phyloP scores from a whole-genome alignment of 2,329 filamentous ascomycete species.

The Scedosporium dehoogii region DNA sequence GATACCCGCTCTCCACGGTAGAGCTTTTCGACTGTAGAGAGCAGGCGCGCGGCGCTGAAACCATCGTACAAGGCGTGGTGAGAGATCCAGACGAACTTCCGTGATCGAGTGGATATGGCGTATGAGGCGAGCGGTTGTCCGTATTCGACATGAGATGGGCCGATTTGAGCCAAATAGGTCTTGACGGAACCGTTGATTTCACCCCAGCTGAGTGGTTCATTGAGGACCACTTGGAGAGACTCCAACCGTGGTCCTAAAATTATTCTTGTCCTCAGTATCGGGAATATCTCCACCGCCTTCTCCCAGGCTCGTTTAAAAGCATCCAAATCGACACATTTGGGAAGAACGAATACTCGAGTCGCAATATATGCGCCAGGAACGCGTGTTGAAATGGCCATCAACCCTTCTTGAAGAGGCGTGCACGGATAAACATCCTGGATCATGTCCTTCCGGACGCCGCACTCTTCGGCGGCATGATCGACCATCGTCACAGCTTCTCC shows the following conservation, averaged over 20 bases:
- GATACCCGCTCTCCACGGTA: slow-evolving; percentile 36
- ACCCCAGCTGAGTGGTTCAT: slow-evolving; percentile 23
- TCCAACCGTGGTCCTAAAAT: too few relatives aligned
- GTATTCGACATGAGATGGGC: too few relatives aligned
- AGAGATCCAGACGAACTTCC: slow-evolving; percentile 8
- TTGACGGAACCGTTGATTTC: slow-evolving; percentile 7
- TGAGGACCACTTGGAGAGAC: slow-evolving; percentile 30
- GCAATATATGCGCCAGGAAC: slow-evolving; percentile 11
- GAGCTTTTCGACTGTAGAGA: not conserved
- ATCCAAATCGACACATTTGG: slow-evolving; percentile 1
- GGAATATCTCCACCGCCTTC: too few relatives aligned
- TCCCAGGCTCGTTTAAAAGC: slow-evolving; percentile 12
- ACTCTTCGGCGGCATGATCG: slow-evolving; percentile 8
- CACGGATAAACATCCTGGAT: slow-evolving; percentile 14
- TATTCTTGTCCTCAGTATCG: slow-evolving; percentile 15
- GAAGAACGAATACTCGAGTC: slow-evolving; percentile 12
- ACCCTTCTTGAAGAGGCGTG: slow-evolving; percentile 14
- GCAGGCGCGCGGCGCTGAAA: not conserved
- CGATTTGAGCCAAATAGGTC: too few relatives aligned
- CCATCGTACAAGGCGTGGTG: slow-evolving; percentile 28
- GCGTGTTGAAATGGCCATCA: slow-evolving; percentile 12
- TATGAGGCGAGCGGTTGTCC: too few relatives aligned
- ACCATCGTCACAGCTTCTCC: too few relatives aligned
- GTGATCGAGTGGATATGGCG: too few relatives aligned
- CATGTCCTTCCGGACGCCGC: slow-evolving; percentile 6